A percentile compares a stretch with the other conserved stretches of the same genome.
Evolutionary conservation across 805 yeast species (phyloP).

Genomic region (Metschnikowia gruessii): DNA sequence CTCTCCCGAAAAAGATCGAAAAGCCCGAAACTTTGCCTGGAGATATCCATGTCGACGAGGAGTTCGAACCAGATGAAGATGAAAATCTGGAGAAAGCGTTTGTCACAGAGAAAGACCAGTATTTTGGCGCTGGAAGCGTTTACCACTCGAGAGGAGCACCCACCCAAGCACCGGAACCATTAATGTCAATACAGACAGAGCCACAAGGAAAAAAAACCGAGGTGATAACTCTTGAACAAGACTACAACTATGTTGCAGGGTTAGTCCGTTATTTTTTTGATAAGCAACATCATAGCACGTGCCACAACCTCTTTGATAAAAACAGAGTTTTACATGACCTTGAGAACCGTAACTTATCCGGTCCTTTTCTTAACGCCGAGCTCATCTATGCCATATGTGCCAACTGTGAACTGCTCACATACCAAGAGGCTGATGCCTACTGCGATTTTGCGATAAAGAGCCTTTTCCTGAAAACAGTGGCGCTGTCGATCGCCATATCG

Average conservation of each 20-base stretch:
- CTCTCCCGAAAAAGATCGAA: slow-evolving; percentile 9
- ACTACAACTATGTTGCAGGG: slow-evolving; percentile 14
- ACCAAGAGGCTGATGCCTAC: slow-evolving; percentile 18
- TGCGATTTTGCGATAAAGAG: slow-evolving; percentile 9
- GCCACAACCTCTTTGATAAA: slow-evolving; percentile 13
- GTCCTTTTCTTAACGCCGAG: slow-evolving; percentile 11
- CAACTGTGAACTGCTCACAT: slow-evolving; percentile 10
- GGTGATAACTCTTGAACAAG: slow-evolving; percentile 14
- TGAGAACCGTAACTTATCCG: slow-evolving; percentile 11
- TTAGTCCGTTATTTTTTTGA: slow-evolving; percentile 15
- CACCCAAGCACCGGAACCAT: slow-evolving; percentile 7
- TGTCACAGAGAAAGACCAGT: slow-evolving; percentile 12
- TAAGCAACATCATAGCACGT: slow-evolving; percentile 7
- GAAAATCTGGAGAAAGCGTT: slow-evolving; percentile 6
- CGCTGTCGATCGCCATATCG: slow-evolving; percentile 16
- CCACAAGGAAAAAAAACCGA: background rate
- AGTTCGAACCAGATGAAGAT: slow-evolving; percentile 8
- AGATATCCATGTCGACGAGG: slow-evolving; percentile 6
- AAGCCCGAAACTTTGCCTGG: slow-evolving; percentile 2
- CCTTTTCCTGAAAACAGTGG: slow-evolving; percentile 9
- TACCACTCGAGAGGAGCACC: slow-evolving; percentile 12
- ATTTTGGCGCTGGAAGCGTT: slow-evolving; percentile 21
- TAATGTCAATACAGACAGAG: background rate
- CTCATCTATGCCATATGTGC: slow-evolving; percentile 19
- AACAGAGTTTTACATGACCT: slow-evolving; percentile 12